Evolutionary conservation across 768 basidiomycete species (phyloP), one percentile per base, ranked within the genome.

Genomic region (Boletus tomentosulus): DNA sequence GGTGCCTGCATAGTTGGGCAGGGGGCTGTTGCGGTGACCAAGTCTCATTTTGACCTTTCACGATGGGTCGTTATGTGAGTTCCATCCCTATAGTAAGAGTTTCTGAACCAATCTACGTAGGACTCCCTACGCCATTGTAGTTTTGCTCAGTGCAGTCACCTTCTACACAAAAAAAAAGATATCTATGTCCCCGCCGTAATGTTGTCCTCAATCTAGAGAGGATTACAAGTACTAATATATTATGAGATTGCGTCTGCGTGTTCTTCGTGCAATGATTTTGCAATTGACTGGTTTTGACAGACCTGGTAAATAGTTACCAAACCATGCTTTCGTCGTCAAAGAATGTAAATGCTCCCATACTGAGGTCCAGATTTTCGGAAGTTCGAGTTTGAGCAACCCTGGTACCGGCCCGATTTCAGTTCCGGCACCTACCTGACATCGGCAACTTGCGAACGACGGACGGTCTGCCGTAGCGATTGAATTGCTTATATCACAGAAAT

Each of bases 1-100:
- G 74, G 79, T 92, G 7, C 87, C 87, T 42, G 82, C 80, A 27
- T 87, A 50, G 46, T 35, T 37, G 37, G 53, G 28, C 16, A 31
- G 30, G 19, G 12, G 3, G 38, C 10, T 25, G 11, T 35, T 39
- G 53, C 24, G 33, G 51, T 55, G 24, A 19, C 22, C 7, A 38
- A 13, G 11, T 24, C 24, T 34, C 38, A 6, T 13, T 43, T 13
- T 6, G 4, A 24, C 28, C 22, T 31, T 39, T 27, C 31, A 42
- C 16, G 4, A 25, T 46, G 30, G 27, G 22, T 52, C 43, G 5
- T n/a, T 13, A 48, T 41, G 63, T 65, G 49, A 46, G 60, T 46
- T 7, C 2, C 44, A 4, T 22, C 3, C 45, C 11, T 31, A 15
- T 37, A 31, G 42, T 31, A 8, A 34, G n/a, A 28, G 28, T 48